Conservation (phyloP, 2,329 filamentous ascomycete genomes). For the Alternaria viburni region DNA sequence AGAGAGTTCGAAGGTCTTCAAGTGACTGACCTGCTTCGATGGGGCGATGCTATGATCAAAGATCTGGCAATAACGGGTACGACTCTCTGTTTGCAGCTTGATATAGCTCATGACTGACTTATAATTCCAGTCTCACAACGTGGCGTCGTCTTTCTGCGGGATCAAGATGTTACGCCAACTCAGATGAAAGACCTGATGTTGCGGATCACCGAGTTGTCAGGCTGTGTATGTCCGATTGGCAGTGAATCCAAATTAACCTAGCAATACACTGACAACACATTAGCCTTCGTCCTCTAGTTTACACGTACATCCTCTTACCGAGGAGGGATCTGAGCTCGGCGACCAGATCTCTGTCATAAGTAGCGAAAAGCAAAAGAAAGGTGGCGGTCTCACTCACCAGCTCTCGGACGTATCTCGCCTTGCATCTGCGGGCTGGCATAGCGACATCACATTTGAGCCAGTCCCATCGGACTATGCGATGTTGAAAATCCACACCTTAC, state of each 20-base stretch:
- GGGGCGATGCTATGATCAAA: constrained; percentile 45
- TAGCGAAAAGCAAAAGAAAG: constrained; percentile 43
- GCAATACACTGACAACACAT: constrained; percentile 3
- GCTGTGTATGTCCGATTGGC: constrained; percentile 55
- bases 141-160: constrained; percentile 73
- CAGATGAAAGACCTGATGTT: constrained; percentile 69
- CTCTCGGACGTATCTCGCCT: constrained; percentile 46
- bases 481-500: constrained; percentile 43
- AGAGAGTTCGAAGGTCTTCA: constrained; percentile 53
- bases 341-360: constrained; percentile 50
- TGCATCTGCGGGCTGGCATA: constrained; percentile 62
- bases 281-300: constrained; percentile 36
- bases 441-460: constrained; percentile 51
- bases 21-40: constrained; percentile 38
- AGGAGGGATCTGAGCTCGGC: constrained; percentile 51
- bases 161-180: constrained; percentile 62
- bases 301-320: constrained; percentile 51
- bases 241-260: too few relatives aligned
- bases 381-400: constrained; percentile 49
- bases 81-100: background rate
- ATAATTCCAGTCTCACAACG: constrained; percentile 65
- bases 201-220: constrained; percentile 64
- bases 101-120: background rate
- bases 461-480: constrained; percentile 51
- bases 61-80: constrained; percentile 65